These are phyloP conservation scores for Leccinum pachyderme DNA, from an alignment of 1,284 basidiomycete species.

Conservation along the genomic window DNA sequence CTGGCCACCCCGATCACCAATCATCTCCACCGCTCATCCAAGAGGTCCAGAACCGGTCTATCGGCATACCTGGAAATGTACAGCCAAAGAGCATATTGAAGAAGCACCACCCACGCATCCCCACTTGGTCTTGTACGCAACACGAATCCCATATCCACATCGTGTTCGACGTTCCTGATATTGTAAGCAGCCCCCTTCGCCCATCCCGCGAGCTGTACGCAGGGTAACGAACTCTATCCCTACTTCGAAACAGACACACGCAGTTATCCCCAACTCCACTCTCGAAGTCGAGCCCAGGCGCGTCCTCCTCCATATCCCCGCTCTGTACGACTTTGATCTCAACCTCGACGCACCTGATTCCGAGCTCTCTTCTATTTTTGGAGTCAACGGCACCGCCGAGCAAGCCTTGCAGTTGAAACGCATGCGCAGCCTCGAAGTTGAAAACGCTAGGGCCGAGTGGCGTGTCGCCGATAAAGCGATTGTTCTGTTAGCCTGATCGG, in stretches of 20 bases:
- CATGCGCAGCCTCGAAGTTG: constrained; percentile 56
- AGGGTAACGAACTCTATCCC: constrained; percentile 6
- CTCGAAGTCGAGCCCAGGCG: constrained; percentile 62
- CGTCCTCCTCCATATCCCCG: constrained; percentile 50
- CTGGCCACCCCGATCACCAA: constrained; percentile 25
- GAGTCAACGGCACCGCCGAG: constrained; percentile 16
- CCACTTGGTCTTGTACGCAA: constrained; percentile 51
- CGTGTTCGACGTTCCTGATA: constrained; percentile 48
- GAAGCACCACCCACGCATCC: constrained; percentile 21
- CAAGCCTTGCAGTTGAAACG: constrained; percentile 50
- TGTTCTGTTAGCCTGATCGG: constrained; percentile 38
- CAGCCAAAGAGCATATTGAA: constrained; percentile 45
- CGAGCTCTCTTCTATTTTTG: constrained; percentile 38
- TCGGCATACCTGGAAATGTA: constrained; percentile 2
- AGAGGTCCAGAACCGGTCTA: constrained; percentile 32
- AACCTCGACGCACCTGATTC: constrained; percentile 52
- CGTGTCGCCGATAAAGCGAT: constrained; percentile 49
- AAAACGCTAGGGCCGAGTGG: constrained; percentile 64
- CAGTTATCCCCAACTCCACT: constrained; percentile 42
- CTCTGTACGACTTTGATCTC: constrained; percentile 50
- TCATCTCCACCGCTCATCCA: constrained; percentile 41
- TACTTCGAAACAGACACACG: constrained; percentile 40
- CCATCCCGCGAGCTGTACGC: constrained; percentile 8
- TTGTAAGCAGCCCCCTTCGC: constrained; percentile 41
- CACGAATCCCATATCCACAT: constrained; percentile 43